Percentiles rank a stretch among this genome's conserved stretches.
phyloP scores from a whole-genome alignment of 2,329 filamentous ascomycete species.

The Seiridium unicorne region DNA sequence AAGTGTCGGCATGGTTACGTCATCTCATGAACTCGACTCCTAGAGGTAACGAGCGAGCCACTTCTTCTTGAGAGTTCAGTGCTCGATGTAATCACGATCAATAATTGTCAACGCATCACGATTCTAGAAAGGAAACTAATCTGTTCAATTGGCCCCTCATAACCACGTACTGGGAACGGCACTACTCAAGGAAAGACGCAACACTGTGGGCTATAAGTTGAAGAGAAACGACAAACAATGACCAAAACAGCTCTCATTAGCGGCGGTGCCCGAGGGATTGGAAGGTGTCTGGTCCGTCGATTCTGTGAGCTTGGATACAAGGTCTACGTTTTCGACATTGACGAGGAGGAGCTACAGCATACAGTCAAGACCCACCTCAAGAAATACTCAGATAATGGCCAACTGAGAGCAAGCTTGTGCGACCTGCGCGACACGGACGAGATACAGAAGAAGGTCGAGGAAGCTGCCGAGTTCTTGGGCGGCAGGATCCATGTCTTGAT shows the following conservation, averaged over 20 bases:
- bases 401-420: slow-evolving; percentile 34
- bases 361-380: slow-evolving; percentile 28
- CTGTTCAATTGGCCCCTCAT: no score
- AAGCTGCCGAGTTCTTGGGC: slow-evolving; percentile 32
- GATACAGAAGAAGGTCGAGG: slow-evolving; percentile 32
- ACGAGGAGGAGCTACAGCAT: slow-evolving; percentile 36
- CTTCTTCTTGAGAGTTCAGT: neutral
- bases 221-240: neutral
- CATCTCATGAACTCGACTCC: neutral
- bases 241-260: slow-evolving; percentile 9
- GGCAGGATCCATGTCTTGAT: slow-evolving; percentile 36
- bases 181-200: neutral
- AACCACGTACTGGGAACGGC: neutral
- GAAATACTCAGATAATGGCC: slow-evolving; percentile 20
- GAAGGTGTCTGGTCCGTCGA: slow-evolving; percentile 40
- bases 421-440: slow-evolving; percentile 36
- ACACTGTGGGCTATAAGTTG: no score
- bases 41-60: neutral
- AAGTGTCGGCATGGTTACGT: neutral
- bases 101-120: neutral
- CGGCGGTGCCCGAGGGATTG: slow-evolving; percentile 43
- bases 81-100: neutral
- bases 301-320: slow-evolving; percentile 39
- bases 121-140: no score
- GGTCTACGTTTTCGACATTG: slow-evolving; percentile 42